Evolutionary conservation across 2,329 filamentous ascomycete species (phyloP).

Genomic region (Rhinocladiella similis): DNA sequence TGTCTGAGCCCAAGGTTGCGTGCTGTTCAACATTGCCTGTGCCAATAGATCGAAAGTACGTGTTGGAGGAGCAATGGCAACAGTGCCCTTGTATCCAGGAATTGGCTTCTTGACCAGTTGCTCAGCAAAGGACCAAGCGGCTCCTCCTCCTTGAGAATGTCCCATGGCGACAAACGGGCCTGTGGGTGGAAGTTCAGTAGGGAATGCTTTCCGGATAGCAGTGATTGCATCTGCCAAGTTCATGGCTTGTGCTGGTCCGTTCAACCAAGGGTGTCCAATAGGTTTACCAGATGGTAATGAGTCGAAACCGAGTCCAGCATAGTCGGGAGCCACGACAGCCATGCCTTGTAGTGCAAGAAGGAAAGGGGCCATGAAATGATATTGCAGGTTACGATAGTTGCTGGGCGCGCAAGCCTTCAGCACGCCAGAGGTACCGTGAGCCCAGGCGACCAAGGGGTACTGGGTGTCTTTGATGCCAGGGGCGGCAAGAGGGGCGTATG

Average conservation of each 20-base stretch:
- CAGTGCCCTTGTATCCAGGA: conserved; percentile 17
- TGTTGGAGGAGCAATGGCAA: conserved; percentile 30
- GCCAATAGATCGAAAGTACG: too few relatives aligned
- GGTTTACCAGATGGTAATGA: conserved; percentile 34
- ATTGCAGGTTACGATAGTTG: conserved; percentile 42
- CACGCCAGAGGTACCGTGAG: conserved; percentile 48
- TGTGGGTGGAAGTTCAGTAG: conserved; percentile 7
- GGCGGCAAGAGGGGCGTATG: conserved; percentile 36
- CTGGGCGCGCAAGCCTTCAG: conserved; percentile 43
- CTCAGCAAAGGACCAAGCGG: conserved; percentile 44
- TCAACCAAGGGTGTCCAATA: conserved; percentile 46
- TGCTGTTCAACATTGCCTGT: too few relatives aligned
- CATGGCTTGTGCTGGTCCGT: conserved; percentile 40
- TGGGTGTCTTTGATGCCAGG: conserved; percentile 7
- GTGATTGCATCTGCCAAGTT: conserved; percentile 46
- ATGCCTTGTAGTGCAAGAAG: conserved; percentile 44
- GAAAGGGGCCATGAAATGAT: conserved; percentile 43
- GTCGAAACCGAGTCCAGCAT: conserved; percentile 46
- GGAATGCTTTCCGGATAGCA: conserved; percentile 46
- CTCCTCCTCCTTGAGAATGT: conserved; percentile 50
- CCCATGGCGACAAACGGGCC: conserved; percentile 46
- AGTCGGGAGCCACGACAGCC: conserved; percentile 48
- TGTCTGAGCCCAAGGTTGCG: too few relatives aligned
- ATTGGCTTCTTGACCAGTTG: conserved; percentile 34
- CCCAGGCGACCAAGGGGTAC: conserved; percentile 43